Evolutionary conservation across 169 alveolate species (phyloP).

Genomic region (Plasmodium vivax): DNA sequence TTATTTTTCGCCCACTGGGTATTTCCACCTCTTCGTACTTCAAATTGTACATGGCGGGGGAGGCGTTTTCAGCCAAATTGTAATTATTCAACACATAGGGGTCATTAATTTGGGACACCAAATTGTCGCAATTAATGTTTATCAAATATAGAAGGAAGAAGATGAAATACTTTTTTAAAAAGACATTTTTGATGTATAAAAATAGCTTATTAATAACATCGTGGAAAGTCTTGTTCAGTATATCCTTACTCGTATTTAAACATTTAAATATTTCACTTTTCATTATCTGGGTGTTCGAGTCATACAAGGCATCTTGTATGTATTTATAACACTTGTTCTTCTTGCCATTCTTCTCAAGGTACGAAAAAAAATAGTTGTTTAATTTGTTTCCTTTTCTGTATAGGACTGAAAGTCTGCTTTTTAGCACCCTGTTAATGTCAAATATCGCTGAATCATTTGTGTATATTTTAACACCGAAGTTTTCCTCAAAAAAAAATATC

Average conservation of each 20-base stretch:
- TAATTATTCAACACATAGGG: conserved; percentile 68
- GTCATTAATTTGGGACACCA: conserved; percentile 46
- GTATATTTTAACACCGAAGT: conserved; percentile 46
- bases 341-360: conserved; percentile 66
- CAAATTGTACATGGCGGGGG: conserved; percentile 44
- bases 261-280: conserved; percentile 53
- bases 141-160: conserved; percentile 55
- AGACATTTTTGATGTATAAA: conserved; percentile 65
- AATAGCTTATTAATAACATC: conserved; percentile 63
- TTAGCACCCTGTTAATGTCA: conserved; percentile 51
- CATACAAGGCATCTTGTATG: conserved; percentile 74
- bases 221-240: conserved; percentile 54
- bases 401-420: conserved; percentile 31
- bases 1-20: conserved; percentile 14
- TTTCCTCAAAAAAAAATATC: conserved; percentile 63
- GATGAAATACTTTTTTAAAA: conserved; percentile 66
- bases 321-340: conserved; percentile 62
- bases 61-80: conserved; percentile 44
- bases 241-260: conserved; percentile 38
- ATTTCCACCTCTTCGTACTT: conserved; percentile 66
- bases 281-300: conserved; percentile 62
- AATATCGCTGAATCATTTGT: conserved; percentile 69
- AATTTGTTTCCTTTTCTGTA: conserved; percentile 73
- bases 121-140: conserved; percentile 54
- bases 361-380: conserved; percentile 73